Evolutionary conservation across 192 early-diverging fungal species (phyloP).

Genomic region (Chytriomyces confervae): DNA sequence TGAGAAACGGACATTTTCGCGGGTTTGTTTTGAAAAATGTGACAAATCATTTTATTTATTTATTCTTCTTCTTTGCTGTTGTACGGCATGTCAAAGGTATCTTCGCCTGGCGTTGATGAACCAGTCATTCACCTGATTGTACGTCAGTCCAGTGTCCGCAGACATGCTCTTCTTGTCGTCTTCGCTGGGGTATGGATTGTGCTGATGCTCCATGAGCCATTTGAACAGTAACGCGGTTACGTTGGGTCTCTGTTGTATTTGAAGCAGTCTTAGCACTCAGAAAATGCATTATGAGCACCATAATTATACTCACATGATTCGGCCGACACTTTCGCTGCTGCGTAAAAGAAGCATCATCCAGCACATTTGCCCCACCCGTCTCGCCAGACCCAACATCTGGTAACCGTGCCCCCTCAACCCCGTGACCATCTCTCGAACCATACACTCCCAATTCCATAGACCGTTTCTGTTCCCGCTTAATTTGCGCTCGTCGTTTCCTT

Average conservation of each 20-base stretch:
- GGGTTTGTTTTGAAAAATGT: no score
- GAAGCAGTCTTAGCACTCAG: background rate
- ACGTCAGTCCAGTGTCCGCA: constrained; percentile 57
- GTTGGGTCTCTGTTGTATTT: constrained; percentile 31
- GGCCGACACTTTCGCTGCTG: constrained; percentile 5
- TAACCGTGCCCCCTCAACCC: background rate
- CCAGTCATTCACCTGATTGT: constrained; percentile 79
- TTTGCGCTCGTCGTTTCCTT: background rate
- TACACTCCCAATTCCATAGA: background rate
- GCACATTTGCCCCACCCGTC: background rate
- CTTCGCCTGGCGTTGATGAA: constrained; percentile 77
- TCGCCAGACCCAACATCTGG: background rate
- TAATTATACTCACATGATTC: constrained; percentile 17
- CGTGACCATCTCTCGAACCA: background rate
- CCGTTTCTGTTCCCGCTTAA: no score
- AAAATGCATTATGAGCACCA: background rate
- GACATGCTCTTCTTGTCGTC: constrained; percentile 64
- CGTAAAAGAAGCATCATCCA: background rate
- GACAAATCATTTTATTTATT: background rate
- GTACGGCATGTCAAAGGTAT: constrained; percentile 15
- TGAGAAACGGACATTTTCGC: no score
- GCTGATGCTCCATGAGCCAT: constrained; percentile 68
- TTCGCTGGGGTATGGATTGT: constrained; percentile 73
- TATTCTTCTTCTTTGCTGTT: background rate
- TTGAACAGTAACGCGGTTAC: constrained; percentile 58